Evolutionary conservation across 2,329 filamentous ascomycete species (phyloP), one percentile per base, ranked within the genome.

Genomic region (Samsoniella hepiali): DNA sequence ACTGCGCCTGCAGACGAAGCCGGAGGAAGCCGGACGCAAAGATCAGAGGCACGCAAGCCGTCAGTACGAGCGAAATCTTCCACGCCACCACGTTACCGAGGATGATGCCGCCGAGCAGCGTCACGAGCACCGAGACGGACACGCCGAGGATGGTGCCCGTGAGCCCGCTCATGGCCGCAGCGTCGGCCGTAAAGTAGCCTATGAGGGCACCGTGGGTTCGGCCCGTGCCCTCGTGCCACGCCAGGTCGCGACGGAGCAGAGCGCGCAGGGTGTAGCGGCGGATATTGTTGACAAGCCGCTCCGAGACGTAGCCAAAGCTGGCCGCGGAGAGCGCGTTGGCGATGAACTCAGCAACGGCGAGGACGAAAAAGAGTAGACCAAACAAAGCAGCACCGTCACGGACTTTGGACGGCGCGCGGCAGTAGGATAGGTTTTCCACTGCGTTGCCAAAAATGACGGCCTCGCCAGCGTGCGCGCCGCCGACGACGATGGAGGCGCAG

Each of bases 41-140:
- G 7, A 90, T 80, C 15, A 90, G 74, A 0, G 88, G 89, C 0
- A 91, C 83, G 29, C 84, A 78, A 1, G 86, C 80, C 2, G 91
- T 78, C 60, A 86, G 86, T 2, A 91, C 88, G 11, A 91, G 73
- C 0, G 88, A 87, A 63, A 91, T 89, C 69, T 84, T 87, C 89
- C 89, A 91, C 3, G 87, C 87, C 57, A 91, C 79, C 57, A 89
- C 83, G 66, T 88, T 85, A 0, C 87, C 84, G 15, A 91, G 69
- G 40, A 88, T 82, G 60, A 90, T 84, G 0, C 85, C 86, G 0
- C 81, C 85, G 32, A 90, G 66, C 27, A 90, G 81, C 71, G 88
- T 89, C 64, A 90, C 81, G 1, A 81, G 67, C 22, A 88, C 86
- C 1, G 87, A 85, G 60, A 90, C 82, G 13, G 89, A 72, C 0